Evolutionary conservation across 805 yeast genomes (phyloP).

Genomic region (Candida ficus): DNA sequence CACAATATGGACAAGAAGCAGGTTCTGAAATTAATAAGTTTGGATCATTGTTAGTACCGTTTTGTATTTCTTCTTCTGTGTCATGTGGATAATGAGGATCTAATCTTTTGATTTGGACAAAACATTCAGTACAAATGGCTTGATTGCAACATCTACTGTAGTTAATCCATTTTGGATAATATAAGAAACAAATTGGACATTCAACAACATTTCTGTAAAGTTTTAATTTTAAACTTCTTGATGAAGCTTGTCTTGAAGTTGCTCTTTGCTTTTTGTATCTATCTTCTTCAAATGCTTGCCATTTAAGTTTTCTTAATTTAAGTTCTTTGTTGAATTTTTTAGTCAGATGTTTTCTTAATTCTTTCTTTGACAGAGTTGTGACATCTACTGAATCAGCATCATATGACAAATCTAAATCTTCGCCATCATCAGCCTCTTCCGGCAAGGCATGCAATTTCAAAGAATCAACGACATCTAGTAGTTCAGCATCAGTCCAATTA

Average conservation of each 20-base stretch:
- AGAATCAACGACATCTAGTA: conserved; percentile 46
- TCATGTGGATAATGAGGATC: conserved; percentile 95
- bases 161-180: conserved; percentile 74
- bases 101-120: conserved; percentile 86
- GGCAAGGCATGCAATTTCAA: conserved; percentile 53
- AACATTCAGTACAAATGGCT: conserved; percentile 93
- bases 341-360: conserved; percentile 34
- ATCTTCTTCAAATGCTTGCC: conserved; percentile 32
- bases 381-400: conserved; percentile 50
- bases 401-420: conserved; percentile 57
- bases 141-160: conserved; percentile 85
- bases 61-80: conserved; percentile 32
- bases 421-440: conserved; percentile 41
- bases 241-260: conserved; percentile 33
- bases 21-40: conserved; percentile 77
- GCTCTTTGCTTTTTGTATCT: conserved; percentile 30
- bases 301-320: conserved; percentile 32
- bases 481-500: conserved; percentile 65
- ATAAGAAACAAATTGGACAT: conserved; percentile 93
- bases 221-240: conserved; percentile 41
- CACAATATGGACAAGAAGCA: conserved; percentile 92
- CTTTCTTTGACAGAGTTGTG: conserved; percentile 34
- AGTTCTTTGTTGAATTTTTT: conserved; percentile 37
- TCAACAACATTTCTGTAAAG: conserved; percentile 70
- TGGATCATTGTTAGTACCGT: conserved; percentile 37